These are phyloP conservation scores for Melaleuca alternifolia DNA, from an alignment of 345 rosid genomes.

Conservation along the genomic window DNA sequence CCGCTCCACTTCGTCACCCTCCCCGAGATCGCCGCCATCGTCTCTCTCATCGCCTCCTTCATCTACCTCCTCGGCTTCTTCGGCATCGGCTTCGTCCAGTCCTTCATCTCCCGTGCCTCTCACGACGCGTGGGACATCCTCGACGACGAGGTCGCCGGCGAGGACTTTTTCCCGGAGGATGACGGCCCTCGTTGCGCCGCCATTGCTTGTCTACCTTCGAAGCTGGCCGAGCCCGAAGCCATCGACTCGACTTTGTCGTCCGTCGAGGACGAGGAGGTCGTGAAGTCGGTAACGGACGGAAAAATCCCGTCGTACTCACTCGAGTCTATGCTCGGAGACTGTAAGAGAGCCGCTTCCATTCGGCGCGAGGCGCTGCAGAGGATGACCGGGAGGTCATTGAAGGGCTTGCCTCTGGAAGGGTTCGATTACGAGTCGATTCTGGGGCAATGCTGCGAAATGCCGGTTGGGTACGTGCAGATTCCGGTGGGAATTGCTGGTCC, in stretches of 20 bases:
- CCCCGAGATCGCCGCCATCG: constrained; percentile 62
- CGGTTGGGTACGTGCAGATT: constrained; percentile 84
- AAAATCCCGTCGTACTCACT: constrained; percentile 54
- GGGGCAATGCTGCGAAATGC: constrained; percentile 99
- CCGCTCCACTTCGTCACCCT: constrained; percentile 80
- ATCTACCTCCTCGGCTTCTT: constrained; percentile 80
- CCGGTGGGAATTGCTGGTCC: constrained; percentile 97
- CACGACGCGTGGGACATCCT: constrained; percentile 46
- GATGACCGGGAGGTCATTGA: constrained; percentile 55
- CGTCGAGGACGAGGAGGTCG: constrained; percentile 56
- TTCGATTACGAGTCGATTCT: constrained; percentile 75
- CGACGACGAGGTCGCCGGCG: constrained; percentile 16
- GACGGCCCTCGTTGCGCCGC: constrained; percentile 19
- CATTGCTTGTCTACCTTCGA: constrained; percentile 6
- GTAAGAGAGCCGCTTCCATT: constrained; percentile 56
- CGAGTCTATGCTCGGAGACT: constrained; percentile 75
- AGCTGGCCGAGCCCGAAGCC: constrained; percentile 16
- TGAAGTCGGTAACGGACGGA: constrained; percentile 47
- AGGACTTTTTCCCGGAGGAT: constrained; percentile 14
- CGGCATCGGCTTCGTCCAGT: constrained; percentile 85
- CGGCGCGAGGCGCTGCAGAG: constrained; percentile 81
- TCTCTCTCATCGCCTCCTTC: constrained; percentile 69
- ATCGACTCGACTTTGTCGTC: constrained; percentile 26
- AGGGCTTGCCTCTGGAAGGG: constrained; percentile 74
- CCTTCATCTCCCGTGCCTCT: constrained; percentile 57